phyloP scores from a whole-genome alignment of 2,329 filamentous ascomycete species.

The Endocalyx cinctus region DNA sequence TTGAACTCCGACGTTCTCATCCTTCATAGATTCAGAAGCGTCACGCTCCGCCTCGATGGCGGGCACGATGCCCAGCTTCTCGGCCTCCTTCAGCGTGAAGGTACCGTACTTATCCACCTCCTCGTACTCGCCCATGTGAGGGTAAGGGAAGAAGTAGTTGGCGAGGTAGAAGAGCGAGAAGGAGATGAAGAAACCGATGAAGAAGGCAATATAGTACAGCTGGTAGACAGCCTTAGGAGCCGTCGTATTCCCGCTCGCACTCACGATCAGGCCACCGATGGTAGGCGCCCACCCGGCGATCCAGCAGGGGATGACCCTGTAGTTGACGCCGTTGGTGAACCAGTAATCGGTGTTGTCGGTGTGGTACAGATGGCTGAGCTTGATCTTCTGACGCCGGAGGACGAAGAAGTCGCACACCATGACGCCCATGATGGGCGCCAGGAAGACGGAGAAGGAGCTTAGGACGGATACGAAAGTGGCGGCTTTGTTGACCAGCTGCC shows the following conservation, averaged over 20 bases:
- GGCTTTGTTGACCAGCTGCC: constrained; percentile 21
- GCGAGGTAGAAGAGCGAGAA: constrained; percentile 8
- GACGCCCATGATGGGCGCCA: constrained; percentile 29
- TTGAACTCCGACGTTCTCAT: no score
- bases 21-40: no score
- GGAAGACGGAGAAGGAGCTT: constrained; percentile 33
- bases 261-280: constrained; percentile 33
- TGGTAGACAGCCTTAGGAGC: constrained; percentile 7
- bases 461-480: constrained; percentile 21
- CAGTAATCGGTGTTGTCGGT: constrained; percentile 32
- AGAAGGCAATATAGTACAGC: constrained; percentile 12
- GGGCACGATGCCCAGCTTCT: constrained; percentile 6
- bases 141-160: constrained; percentile 4
- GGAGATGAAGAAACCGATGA: constrained; percentile 10
- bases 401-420: constrained; percentile 31
- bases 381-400: constrained; percentile 25
- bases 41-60: no score
- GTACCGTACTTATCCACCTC: constrained; percentile 6
- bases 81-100: constrained; percentile 8
- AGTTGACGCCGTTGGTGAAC: constrained; percentile 37
- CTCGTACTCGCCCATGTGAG: constrained; percentile 5
- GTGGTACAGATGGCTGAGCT: constrained; percentile 28
- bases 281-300: constrained; percentile 38
- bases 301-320: constrained; percentile 35
- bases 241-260: constrained; percentile 22